These are phyloP conservation scores for Carex littledalei DNA, from an alignment of 176 grass and related monocot species.

Conservation along the genomic window DNA sequence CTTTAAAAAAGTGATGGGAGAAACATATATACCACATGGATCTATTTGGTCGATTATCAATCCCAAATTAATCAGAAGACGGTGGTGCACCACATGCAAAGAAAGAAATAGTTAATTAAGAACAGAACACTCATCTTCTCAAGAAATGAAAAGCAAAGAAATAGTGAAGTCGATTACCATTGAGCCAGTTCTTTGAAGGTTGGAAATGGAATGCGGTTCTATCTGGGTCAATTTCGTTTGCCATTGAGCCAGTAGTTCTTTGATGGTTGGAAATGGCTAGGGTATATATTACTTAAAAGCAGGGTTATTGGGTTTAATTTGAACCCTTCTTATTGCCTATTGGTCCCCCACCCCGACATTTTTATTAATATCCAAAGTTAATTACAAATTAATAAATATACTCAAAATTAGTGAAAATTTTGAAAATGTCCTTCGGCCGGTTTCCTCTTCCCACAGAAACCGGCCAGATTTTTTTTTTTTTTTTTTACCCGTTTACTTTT, in stretches of 20 bases:
- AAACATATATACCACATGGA: constrained; percentile 54
- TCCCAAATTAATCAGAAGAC: not conserved
- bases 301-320: not conserved
- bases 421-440: too few species aligned
- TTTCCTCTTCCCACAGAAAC: too few species aligned
- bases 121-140: not conserved
- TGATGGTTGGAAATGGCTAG: not conserved
- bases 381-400: too few species aligned
- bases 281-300: not conserved
- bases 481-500: too few species aligned
- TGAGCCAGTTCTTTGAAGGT: constrained; percentile 74
- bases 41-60: constrained; percentile 30
- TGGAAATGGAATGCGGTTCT: constrained; percentile 92
- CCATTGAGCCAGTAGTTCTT: not conserved
- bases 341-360: too few species aligned
- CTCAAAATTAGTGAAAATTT: too few species aligned
- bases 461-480: too few species aligned
- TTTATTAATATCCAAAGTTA: too few species aligned
- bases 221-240: not conserved
- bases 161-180: constrained; percentile 30
- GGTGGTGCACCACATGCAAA: not conserved
- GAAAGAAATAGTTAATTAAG: constrained; percentile 7
- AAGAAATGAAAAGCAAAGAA: not conserved
- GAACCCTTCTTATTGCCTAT: too few species aligned
- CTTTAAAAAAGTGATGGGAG: not conserved